Percentiles rank a stretch among this genome's conserved stretches.
phyloP scores from a whole-genome alignment of 345 rosid species.

The Sonneratia caseolaris region DNA sequence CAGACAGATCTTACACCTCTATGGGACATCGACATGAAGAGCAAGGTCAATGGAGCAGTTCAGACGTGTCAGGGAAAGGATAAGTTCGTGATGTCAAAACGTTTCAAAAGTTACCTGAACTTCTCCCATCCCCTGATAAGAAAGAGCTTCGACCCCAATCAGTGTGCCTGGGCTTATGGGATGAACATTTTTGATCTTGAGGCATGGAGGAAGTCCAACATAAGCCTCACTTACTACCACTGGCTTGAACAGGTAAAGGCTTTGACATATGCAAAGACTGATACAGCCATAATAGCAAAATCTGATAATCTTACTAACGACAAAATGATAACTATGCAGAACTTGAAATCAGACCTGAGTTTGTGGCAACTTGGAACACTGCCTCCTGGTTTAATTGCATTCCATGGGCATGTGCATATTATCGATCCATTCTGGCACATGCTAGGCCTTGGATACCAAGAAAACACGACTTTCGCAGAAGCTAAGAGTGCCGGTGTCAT shows the following conservation, averaged over 20 bases:
- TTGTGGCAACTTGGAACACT: constrained; percentile 95
- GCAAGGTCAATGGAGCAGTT: constrained; percentile 93
- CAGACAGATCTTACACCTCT: constrained; percentile 90
- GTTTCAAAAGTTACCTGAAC: constrained; percentile 75
- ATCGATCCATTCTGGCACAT: constrained; percentile 98
- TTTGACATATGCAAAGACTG: not conserved
- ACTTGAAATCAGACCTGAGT: constrained; percentile 85
- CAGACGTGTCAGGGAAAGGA: constrained; percentile 81
- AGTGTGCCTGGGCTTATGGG: constrained; percentile 99
- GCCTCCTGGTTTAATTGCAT: constrained; percentile 90
- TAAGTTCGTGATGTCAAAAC: constrained; percentile 75
- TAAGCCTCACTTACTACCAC: constrained; percentile 79
- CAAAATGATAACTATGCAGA: constrained; percentile 34
- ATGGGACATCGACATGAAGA: constrained; percentile 87
- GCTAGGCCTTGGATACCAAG: constrained; percentile 95
- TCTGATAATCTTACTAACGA: not conserved
- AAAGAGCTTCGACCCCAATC: constrained; percentile 52
- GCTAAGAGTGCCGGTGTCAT: constrained; percentile 75
- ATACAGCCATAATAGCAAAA: not conserved
- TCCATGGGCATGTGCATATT: constrained; percentile 67
- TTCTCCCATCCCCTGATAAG: constrained; percentile 75
- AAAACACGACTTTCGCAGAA: constrained; percentile 47
- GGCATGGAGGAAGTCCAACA: constrained; percentile 88
- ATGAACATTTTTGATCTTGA: constrained; percentile 85
- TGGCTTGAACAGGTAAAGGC: constrained; percentile 79